Base-by-base conservation (phyloP, 2,329 filamentous ascomycete species). In the Trichophyton mentagrophytes region DNA sequence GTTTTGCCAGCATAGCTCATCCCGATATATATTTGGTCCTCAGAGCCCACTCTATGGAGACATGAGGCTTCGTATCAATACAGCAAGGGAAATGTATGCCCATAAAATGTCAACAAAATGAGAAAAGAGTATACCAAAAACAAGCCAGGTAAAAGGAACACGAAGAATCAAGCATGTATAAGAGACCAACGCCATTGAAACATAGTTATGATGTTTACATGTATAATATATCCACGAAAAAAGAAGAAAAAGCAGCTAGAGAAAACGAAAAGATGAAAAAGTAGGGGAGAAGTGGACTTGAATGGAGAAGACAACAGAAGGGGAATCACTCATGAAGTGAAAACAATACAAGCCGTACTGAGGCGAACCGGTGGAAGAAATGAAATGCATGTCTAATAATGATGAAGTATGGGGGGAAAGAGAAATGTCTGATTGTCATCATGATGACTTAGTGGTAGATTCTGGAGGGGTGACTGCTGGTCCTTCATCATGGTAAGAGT, bases 121-220 rank as follows among this genome's bases (percentile, higher is more conserved):
- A 44, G 25, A 57, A 38, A 38, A 27, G 8, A 59, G 55, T 53
- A 42, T 22, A 33, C 20, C 27, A 40, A 40, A 65, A 30, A 7
- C 22, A 51, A 13, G 25, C 13, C 25, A 15, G 13, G 46, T 27
- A 27, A 22, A 27, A 27, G 15, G 22, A 17, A 1, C 25, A 36
- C 8, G 3, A 44, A 8, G 17, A 36, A 55, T 36, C 51, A 55
- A 55, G n/a, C 36, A 58, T 60, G 49, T 49, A 60, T 57, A 63
- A 67, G 61, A 64, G 62, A 38, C 9, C 33, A 38, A 63, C 59
- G 61, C 57, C 60, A 62, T 60, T 62, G 55, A 57, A 30, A 51
- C n/a, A 33, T 20, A 55, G 38, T 36, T 36, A 55, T 36, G n/a
- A 27, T 36, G 51, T 36, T 55, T 27, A 55, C 15, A 55, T 33